Base-by-base conservation (phyloP, 2,329 filamentous ascomycete species). In the Didymella sp. region DNA sequence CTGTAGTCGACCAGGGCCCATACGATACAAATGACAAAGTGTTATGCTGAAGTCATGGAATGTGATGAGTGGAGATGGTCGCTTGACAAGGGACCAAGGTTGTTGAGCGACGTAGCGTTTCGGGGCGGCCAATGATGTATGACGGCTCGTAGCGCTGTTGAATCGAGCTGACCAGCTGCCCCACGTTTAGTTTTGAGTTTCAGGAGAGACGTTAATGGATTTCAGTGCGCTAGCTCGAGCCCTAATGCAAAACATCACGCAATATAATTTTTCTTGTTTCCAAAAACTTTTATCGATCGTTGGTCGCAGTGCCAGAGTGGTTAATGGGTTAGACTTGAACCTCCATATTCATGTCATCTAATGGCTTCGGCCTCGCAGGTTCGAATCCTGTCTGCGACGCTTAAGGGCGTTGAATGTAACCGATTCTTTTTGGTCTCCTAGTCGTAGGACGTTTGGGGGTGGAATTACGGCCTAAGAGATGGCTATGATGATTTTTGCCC, bases 281-380 rank as follows among this genome's bases (percentile, higher is more conserved):
- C 21, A 4, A 2, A n/a, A 28, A 9, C 13, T n/a, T 22, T 45
- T 50, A 49, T 49, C 44, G 50, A 45, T 50, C 50, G 61, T 51
- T 48, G 38, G 73, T 64, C 70, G 61, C 30, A 45, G 64, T 76
- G 73, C 71, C 73, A 75, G 73, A 76, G 74, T 76, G 73, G 74
- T 76, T 76, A 76, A 76, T 74, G 74, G 70, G 74, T 76, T 74
- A 76, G 74, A 76, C 74, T 76, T 75, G 74, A 76, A 76, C 72
- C 55, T 37, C 49, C 38, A 44, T 2, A 59, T 72, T 74, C 65
- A 70, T 33, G 73, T 68, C 57, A 76, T 76, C 74, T 76, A 74
- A 76, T 76, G 74, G 70, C 74, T 76, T 76, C 73, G 74, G 74
- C 69, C 73, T 66, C 74, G 71, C 70, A 72, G 63, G 74, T 76